Conservation (phyloP, 345 rosid genomes). For the Psidium friedrichsthalianum region DNA sequence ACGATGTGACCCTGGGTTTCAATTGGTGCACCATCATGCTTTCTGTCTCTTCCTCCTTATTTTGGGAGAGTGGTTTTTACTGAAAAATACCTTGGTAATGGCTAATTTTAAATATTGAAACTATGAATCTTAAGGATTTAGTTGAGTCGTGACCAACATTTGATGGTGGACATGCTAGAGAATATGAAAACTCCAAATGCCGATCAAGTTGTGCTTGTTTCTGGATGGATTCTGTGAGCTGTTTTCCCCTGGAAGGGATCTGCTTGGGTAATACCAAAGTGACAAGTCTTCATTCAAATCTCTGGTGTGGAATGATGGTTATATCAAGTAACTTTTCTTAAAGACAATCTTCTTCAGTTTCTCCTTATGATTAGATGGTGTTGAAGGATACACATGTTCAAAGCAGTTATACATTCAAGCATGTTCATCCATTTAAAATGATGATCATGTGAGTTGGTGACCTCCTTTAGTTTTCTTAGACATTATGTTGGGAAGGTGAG, state of each 20-base stretch:
- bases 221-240: background rate
- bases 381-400: background rate
- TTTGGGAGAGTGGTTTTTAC: background rate
- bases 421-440: background rate
- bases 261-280: background rate
- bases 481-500: background rate
- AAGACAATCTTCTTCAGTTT: background rate
- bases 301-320: background rate
- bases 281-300: background rate
- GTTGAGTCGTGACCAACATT: background rate
- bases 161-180: background rate
- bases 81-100: background rate
- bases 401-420: background rate
- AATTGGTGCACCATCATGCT: background rate
- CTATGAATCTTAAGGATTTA: background rate
- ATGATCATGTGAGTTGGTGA: background rate
- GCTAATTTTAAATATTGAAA: background rate
- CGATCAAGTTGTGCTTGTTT: background rate
- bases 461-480: background rate
- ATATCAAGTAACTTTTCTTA: background rate
- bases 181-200: background rate
- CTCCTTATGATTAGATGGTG: background rate
- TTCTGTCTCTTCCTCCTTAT: background rate
- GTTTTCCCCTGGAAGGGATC: too few relatives aligned
- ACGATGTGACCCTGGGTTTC: background rate